A percentile compares a stretch with the other conserved stretches of the same genome.
Conservation (phyloP, 78 protist species). For the Polysphondylium violaceum region DNA sequence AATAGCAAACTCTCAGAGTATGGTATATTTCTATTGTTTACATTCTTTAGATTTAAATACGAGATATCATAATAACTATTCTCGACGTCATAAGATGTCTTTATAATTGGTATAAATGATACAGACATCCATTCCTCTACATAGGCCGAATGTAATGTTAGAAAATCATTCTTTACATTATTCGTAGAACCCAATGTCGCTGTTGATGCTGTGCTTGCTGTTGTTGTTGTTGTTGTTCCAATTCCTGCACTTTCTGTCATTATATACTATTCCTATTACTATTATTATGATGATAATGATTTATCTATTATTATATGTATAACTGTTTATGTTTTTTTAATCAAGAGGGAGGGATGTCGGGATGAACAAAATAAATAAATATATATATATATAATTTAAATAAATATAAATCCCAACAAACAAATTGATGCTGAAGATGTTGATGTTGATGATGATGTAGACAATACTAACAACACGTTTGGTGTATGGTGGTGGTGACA, state of each 20-base stretch:
- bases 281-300: too few relatives aligned
- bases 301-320: too few relatives aligned
- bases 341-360: too few relatives aligned
- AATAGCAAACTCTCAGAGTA: slow-evolving; percentile 18
- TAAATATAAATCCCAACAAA: too few relatives aligned
- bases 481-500: too few relatives aligned
- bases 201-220: slow-evolving; percentile 9
- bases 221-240: neutral
- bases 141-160: slow-evolving; percentile 49
- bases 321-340: too few relatives aligned
- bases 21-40: slow-evolving; percentile 16
- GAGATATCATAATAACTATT: slow-evolving; percentile 41
- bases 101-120: slow-evolving; percentile 35
- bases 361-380: too few relatives aligned
- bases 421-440: too few relatives aligned
- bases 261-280: too few relatives aligned
- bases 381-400: too few relatives aligned
- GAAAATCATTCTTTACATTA: slow-evolving; percentile 17
- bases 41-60: slow-evolving; percentile 23
- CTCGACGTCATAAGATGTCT: slow-evolving; percentile 42
- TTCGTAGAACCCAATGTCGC: neutral
- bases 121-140: slow-evolving; percentile 58
- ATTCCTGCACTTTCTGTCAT: neutral
- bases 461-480: too few relatives aligned
- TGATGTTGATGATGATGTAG: too few relatives aligned